These are phyloP conservation scores for Quercus ilex DNA, from an alignment of 306 rosid genomes.

Conservation along the genomic window DNA sequence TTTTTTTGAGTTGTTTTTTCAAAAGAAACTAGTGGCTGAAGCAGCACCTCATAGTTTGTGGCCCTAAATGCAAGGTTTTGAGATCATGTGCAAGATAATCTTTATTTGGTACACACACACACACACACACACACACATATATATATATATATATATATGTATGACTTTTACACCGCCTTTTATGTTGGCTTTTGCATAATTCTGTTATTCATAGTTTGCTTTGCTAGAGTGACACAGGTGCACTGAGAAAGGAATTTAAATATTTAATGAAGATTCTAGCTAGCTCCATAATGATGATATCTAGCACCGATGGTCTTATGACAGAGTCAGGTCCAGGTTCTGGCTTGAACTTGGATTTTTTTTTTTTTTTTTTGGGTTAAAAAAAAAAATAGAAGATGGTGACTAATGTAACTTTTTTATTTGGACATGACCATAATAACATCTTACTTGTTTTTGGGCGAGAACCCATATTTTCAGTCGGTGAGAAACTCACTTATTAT, in stretches of 20 bases:
- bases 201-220: background rate
- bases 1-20: background rate
- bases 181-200: no score
- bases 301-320: background rate
- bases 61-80: background rate
- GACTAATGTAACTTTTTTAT: rapidly evolving
- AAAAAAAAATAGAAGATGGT: no score
- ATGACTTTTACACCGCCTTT: no score
- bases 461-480: rapidly evolving
- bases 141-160: no score
- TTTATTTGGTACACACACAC: no score
- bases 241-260: constrained; percentile 2
- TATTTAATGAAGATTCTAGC: constrained; percentile 3
- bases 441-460: rapidly evolving
- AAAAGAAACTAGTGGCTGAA: background rate
- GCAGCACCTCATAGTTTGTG: background rate
- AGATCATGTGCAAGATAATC: background rate
- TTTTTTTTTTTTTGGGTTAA: no score
- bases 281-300: constrained; percentile 4
- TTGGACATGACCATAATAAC: rapidly evolving
- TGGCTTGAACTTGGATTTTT: background rate
- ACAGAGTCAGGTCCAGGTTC: background rate
- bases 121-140: no score
- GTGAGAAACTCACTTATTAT: no score
- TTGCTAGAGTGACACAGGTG: background rate